These are phyloP conservation scores for Trypanosoma rangeli DNA, from an alignment of 208 protist species.

Conservation along the genomic window DNA sequence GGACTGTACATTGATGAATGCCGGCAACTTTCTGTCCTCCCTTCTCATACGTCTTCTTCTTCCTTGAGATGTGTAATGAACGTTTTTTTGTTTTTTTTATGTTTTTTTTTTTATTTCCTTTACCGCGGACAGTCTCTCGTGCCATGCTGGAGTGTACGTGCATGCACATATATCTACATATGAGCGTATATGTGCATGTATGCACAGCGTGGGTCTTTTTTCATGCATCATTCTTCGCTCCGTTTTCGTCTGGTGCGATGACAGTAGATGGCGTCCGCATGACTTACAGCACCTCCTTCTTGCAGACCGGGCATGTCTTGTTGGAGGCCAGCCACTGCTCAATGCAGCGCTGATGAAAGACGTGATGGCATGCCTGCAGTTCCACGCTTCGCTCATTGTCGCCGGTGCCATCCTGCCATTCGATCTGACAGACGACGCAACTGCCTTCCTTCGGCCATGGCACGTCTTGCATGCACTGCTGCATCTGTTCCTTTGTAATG, in stretches of 20 bases:
- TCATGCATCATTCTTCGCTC: conserved; percentile 16
- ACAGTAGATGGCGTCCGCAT: background rate
- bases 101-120: conserved; percentile 4
- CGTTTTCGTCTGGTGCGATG: background rate
- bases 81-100: background rate
- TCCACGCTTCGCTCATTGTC: conserved; percentile 5
- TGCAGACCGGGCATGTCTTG: conserved; percentile 78
- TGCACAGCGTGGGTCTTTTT: background rate
- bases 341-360: conserved; percentile 78
- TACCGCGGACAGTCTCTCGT: background rate
- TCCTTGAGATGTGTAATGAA: background rate
- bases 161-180: no score
- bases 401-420: conserved; percentile 30
- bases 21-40: background rate
- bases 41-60: background rate
- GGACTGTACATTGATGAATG: background rate
- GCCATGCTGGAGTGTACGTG: no score
- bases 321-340: conserved; percentile 56
- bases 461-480: conserved; percentile 30
- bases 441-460: conserved; percentile 28
- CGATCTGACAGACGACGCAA: conserved; percentile 71
- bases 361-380: conserved; percentile 61
- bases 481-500: conserved; percentile 38
- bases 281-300: conserved; percentile 47
- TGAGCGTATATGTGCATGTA: background rate